Evolutionary conservation across 1,284 basidiomycete species (phyloP), one percentile per base, ranked within the genome.

Genomic region (Phellinidium pouzarii): DNA sequence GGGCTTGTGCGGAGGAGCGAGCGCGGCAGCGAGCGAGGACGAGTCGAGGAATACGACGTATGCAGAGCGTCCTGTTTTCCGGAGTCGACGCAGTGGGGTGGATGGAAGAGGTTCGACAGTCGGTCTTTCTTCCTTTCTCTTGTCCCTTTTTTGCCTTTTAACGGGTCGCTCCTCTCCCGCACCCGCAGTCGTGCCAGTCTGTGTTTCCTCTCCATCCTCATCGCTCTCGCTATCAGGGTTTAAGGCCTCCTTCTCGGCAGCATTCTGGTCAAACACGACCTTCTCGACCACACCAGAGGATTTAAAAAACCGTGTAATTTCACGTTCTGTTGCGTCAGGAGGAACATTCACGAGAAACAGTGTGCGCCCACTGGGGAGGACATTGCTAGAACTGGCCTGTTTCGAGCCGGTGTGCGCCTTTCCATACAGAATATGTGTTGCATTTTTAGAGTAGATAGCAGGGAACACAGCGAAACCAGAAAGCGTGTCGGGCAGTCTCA

Each of bases 281-380:
- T 71, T 74, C 67, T 94, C 91, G 11, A 94, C 76, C 0, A 83
- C 84, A 14, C 91, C 92, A 55, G 76, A 80, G 12, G 73, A 63
- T 60, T 83, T 84, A 72, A 93, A 92, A 19, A 94, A 72, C 1
- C 79, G 67, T 2, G 80, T 71, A 1, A 94, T 67, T 62, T 91
- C 87, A 45, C 86, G 75, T 59, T 88, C 85, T 0, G 87, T 88
- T 3, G 88, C 80, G 65, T 94, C 91, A 48, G 88, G 82, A 1
- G 92, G 91, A 3, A 93, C 68, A 62, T 95, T 94, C 53, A 87
- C 87, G 7, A 93, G 70, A 63, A 95, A 95, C 11, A 94, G 71
- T 0, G 91, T 93, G 46, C 91, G 77, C 14, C 78, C 84, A 38
- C 78, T 72, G 0, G 86, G 88, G 40, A 84, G 70, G 9, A 61